Evolutionary conservation across 2,329 filamentous ascomycete species (phyloP), one percentile per base, ranked within the genome.

Genomic region (Aspergillus fumigatiaffinis): DNA sequence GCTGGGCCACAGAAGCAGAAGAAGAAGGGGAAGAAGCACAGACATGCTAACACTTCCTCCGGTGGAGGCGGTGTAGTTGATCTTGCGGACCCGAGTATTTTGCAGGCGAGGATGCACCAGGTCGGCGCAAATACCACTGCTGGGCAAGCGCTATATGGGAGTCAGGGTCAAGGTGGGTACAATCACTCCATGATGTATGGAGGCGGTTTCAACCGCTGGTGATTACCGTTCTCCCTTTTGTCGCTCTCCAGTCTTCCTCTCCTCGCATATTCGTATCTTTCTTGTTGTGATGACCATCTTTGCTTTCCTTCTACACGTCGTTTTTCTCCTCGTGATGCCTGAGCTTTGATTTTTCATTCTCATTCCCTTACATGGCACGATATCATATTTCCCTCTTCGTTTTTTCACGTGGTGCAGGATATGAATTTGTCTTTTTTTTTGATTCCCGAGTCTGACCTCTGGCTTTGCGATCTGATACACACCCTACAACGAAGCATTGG

Each of bases 21-120:
- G 89, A 97, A 96, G 87, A 96, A 96, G 91, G 92, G 92, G 84
- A 97, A 96, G 87, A 97, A 97, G 91, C 93, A 97, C 85, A 95
- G 92, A 88, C 92, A 97, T 88, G 93, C 92, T 94, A 96, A 97
- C 91, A 97, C 93, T 93, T 96, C 92, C 90, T 97, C 93, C 87
- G 96, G 92, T 87, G 92, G 92, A 87, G 91, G 91, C 90, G 92
- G 91, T 84, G 87, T 97, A 93, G 92, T 95, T 83, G 92, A 97
- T 95, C 91, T 96, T 92, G 91, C 90, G 84, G 92, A 97, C 91
- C 93, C 93, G 85, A 96, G 91, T 85, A 97, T 97, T 85, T 87
- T 97, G 84, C 92, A 96, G 84, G 91, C 91, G 79, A 91, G 92
- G 85, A 89, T 96, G 84, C 92, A 95, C 80, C 90, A 94, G 82